Evolutionary conservation across 1,284 basidiomycete species (phyloP).

Genomic region (Calocybe gambosa): DNA sequence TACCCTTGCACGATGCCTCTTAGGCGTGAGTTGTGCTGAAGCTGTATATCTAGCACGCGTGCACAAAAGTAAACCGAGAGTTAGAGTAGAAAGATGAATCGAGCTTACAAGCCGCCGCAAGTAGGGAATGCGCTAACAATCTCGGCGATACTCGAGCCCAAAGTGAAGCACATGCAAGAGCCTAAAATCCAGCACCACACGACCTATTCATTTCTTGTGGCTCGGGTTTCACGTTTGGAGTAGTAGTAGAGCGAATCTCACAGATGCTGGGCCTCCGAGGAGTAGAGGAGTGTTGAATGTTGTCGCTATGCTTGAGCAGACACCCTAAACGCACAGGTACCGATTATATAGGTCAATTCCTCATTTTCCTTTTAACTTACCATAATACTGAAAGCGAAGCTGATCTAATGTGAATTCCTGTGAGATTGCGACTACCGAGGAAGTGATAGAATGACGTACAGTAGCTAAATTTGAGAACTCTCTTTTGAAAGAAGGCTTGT

Average conservation of each 20-base stretch:
- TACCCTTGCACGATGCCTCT: conserved; percentile 58
- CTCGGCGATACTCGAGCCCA: conserved; percentile 75
- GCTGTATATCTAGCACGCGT: conserved; percentile 57
- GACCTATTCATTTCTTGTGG: conserved; percentile 30
- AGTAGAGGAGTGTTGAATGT: conserved; percentile 78
- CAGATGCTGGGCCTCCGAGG: conserved; percentile 75
- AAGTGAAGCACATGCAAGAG: conserved; percentile 69
- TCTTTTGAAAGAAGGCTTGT: conserved; percentile 72
- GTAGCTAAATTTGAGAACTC: conserved; percentile 80
- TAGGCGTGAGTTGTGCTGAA: conserved; percentile 69
- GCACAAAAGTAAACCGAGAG: not conserved
- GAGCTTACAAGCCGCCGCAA: conserved; percentile 68
- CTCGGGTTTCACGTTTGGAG: not conserved
- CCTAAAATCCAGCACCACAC: conserved; percentile 83
- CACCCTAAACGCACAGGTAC: conserved; percentile 41
- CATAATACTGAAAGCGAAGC: conserved; percentile 78
- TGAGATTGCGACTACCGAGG: not conserved
- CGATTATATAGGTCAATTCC: not conserved
- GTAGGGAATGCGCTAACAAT: conserved; percentile 79
- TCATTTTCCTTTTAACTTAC: conserved; percentile 24
- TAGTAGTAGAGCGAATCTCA: conserved; percentile 24
- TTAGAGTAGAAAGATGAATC: not conserved
- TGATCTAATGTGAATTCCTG: conserved; percentile 41
- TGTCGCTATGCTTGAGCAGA: conserved; percentile 75
- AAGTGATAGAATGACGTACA: conserved; percentile 29